Conservation (phyloP, 257 asterid species). For the Cinchona pubescens region DNA sequence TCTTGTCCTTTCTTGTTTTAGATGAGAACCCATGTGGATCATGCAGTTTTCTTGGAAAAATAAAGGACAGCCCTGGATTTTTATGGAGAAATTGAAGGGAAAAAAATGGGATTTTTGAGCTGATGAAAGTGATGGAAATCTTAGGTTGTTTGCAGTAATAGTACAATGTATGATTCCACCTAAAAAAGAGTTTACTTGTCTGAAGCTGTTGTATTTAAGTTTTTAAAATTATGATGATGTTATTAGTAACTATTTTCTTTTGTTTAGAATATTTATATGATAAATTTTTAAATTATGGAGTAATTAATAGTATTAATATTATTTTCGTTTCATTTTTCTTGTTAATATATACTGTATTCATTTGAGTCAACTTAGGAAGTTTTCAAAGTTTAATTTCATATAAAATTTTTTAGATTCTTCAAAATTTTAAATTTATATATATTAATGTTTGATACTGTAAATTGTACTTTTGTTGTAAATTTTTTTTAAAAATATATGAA, state of each 20-base stretch:
- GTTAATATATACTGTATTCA: no score
- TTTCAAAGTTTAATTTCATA: no score
- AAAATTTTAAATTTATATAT: no score
- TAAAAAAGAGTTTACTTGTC: conserved; percentile 25
- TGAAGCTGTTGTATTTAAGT: not conserved
- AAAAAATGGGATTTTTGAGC: not conserved
- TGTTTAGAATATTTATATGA: not conserved
- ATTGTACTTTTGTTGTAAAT: no score
- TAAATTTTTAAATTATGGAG: no score
- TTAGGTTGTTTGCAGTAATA: no score
- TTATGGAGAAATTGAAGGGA: not conserved
- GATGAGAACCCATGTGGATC: not conserved
- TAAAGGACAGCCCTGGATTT: not conserved
- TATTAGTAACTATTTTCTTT: not conserved
- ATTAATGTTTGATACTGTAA: no score
- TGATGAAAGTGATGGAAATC: conserved; percentile 22
- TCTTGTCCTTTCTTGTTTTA: not conserved
- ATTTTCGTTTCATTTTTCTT: no score
- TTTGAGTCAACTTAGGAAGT: no score
- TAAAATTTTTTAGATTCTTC: no score
- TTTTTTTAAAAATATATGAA: no score
- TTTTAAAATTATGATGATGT: not conserved
- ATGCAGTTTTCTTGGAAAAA: not conserved
- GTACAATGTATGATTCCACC: not conserved
- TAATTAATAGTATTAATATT: no score